phyloP scores from a whole-genome alignment of 2,329 filamentous ascomycete genomes.

The Venturiaceae sp. region DNA sequence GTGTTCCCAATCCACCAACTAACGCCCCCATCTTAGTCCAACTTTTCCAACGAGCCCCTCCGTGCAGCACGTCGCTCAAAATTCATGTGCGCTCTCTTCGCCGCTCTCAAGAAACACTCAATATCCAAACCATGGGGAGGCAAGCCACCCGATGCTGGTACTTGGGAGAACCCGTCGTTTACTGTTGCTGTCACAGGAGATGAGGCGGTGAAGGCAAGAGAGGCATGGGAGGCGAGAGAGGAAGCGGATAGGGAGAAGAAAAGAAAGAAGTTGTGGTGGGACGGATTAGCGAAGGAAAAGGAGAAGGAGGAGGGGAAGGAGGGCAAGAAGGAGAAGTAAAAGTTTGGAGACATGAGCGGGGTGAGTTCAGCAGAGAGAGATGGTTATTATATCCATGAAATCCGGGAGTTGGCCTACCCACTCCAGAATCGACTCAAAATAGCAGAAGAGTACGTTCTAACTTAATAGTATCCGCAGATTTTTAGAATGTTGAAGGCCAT shows the following conservation, averaged over 20 bases:
- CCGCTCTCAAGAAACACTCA: slow-evolving; percentile 47
- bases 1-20: too few species aligned
- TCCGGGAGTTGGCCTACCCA: too few species aligned
- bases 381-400: too few species aligned
- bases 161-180: background rate
- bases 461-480: too few species aligned
- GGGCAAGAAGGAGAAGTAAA: too few species aligned
- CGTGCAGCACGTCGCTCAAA: slow-evolving; percentile 78
- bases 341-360: too few species aligned
- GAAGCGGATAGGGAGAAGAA: background rate
- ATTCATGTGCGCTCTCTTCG: slow-evolving; percentile 88
- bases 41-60: slow-evolving; percentile 60
- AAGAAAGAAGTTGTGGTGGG: background rate
- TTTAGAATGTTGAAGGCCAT: too few species aligned
- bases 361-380: too few species aligned
- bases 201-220: background rate
- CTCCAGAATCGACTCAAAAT: too few species aligned
- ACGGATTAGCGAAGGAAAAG: background rate
- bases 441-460: too few species aligned
- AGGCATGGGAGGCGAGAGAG: background rate
- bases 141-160: background rate
- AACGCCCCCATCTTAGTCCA: too few species aligned
- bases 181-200: background rate
- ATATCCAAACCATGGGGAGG: background rate
- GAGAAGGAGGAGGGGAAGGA: too few species aligned